phyloP scores from a whole-genome alignment of 2,329 filamentous ascomycete species.

The Trichophyton simii region DNA sequence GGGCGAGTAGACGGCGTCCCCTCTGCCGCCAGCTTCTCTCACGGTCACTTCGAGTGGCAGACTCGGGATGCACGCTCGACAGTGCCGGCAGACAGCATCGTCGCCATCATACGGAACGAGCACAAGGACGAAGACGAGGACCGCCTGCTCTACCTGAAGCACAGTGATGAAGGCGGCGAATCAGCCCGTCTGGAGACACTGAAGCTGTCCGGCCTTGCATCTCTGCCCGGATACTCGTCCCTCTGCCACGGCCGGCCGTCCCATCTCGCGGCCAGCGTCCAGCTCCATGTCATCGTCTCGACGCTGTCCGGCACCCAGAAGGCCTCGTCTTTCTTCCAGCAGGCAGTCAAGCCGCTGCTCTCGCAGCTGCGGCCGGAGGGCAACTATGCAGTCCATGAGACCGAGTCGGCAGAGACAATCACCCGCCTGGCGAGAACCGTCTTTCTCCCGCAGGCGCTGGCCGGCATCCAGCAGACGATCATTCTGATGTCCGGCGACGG shows the following conservation, averaged over 20 bases:
- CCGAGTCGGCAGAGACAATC: conserved; percentile 52
- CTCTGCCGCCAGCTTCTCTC: not conserved
- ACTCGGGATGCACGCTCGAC: not conserved
- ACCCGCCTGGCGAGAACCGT: conserved; percentile 45
- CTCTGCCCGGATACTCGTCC: not conserved
- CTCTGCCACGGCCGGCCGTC: not conserved
- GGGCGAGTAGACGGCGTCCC: not conserved
- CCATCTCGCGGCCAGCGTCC: conserved; percentile 13
- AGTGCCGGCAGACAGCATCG: not conserved
- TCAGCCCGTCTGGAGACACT: not conserved
- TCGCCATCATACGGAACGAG: not conserved
- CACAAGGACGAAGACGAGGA: not conserved
- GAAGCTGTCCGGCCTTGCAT: not conserved
- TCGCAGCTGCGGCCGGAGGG: conserved; percentile 30
- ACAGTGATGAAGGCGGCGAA: not conserved
- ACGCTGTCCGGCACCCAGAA: conserved; percentile 51
- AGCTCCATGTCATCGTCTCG: conserved; percentile 51
- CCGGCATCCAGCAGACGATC: conserved; percentile 45
- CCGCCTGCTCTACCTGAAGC: not conserved
- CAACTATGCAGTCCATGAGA: conserved; percentile 47
- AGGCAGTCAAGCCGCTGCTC: conserved; percentile 46
- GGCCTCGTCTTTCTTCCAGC: conserved; percentile 44
- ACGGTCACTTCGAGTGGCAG: not conserved
- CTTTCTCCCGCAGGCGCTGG: conserved; percentile 39
- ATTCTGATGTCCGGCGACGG: conserved; percentile 80